A percentile compares a stretch with the other conserved stretches of the same genome.
Evolutionary conservation across 495 filamentous ascomycete species (phyloP).

Genomic region (Copromyces sp.): DNA sequence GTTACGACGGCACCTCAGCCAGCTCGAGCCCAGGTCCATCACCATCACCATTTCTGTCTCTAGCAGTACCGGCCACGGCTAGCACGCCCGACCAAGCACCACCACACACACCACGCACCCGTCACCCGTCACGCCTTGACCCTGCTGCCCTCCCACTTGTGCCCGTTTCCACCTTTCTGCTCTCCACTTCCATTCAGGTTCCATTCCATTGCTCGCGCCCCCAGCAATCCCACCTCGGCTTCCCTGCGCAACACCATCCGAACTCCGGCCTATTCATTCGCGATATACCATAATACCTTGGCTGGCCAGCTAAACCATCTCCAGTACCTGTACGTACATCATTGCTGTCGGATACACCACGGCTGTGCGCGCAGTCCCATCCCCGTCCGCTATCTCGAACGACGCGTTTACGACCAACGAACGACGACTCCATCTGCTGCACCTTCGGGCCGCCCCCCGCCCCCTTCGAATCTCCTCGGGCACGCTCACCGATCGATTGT

Average conservation of each 20-base stretch:
- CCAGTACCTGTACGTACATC: not conserved
- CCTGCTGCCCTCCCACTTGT: slow-evolving; percentile 8
- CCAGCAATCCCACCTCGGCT: slow-evolving; percentile 23
- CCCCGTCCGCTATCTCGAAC: not conserved
- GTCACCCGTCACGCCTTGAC: slow-evolving; percentile 4
- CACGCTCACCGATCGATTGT: not conserved
- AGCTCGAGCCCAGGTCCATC: not conserved
- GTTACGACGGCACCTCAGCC: not conserved
- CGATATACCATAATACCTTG: not conserved
- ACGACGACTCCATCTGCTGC: not conserved
- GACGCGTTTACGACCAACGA: not conserved
- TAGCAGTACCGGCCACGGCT: not conserved
- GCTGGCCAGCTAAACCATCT: not conserved
- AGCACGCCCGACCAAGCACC: not conserved
- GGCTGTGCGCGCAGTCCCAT: not conserved
- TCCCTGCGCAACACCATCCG: slow-evolving; percentile 10
- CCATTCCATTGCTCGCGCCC: slow-evolving; percentile 18
- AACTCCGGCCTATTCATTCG: not conserved
- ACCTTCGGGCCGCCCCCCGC: not conserved
- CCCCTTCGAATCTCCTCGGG: not conserved
- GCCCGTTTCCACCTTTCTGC: not conserved
- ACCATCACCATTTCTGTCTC: not conserved
- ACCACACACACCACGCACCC: not conserved
- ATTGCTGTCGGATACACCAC: not conserved
- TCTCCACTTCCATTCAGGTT: not conserved